phyloP scores from a whole-genome alignment of 1,139 yeast species.

The Zygosaccharomyces pseudobailii region DNA sequence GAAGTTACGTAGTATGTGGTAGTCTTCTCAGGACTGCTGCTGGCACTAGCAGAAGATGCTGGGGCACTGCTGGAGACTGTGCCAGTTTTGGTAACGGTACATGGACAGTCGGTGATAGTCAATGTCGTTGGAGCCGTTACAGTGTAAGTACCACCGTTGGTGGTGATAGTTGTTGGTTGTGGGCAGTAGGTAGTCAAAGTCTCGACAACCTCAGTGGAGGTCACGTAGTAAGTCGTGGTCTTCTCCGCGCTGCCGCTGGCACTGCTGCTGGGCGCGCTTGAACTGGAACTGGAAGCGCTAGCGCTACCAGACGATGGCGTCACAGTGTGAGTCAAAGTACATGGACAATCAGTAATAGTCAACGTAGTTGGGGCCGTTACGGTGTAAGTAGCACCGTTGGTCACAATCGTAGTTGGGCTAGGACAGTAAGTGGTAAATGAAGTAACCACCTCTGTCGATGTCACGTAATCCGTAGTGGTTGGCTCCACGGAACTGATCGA shows the following conservation, averaged over 20 bases:
- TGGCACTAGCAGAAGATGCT: not conserved
- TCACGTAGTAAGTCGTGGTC: slow-evolving; percentile 25
- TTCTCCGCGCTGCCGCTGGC: not conserved
- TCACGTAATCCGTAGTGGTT: slow-evolving; percentile 26
- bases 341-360: slow-evolving; percentile 55
- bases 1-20: slow-evolving; percentile 18
- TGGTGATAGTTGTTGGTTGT: slow-evolving; percentile 46
- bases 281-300: not conserved
- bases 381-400: slow-evolving; percentile 47
- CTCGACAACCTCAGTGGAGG: slow-evolving; percentile 42
- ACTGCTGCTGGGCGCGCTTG: not conserved
- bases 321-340: slow-evolving; percentile 42
- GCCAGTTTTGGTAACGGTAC: slow-evolving; percentile 42
- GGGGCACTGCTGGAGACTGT: slow-evolving; percentile 1
- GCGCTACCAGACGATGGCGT: slow-evolving; percentile 13
- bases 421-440: slow-evolving; percentile 60
- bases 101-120: slow-evolving; percentile 55
- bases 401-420: slow-evolving; percentile 46
- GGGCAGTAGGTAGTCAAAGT: slow-evolving; percentile 60
- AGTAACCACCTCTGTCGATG: slow-evolving; percentile 45
- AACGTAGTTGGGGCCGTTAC: slow-evolving; percentile 51
- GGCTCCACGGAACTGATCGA: not conserved
- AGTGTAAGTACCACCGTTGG: slow-evolving; percentile 47
- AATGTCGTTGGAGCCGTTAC: slow-evolving; percentile 51
- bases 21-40: slow-evolving; percentile 7